Conservation (phyloP, 129 eudicot species). For the Lonicera japonica region DNA sequence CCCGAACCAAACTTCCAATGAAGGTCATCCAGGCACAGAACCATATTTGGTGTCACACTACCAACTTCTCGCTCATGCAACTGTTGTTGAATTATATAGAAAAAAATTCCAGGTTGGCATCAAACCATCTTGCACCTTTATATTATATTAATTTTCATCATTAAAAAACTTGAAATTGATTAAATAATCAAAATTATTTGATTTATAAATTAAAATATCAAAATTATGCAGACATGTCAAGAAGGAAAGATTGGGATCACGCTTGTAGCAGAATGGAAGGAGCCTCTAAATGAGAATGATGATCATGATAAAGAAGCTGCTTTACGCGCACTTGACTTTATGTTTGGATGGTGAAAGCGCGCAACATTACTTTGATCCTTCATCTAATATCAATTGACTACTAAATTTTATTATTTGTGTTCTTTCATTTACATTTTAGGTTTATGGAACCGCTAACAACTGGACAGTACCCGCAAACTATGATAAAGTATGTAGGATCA, state of each 20-base stretch:
- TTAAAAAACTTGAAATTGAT: too few species aligned
- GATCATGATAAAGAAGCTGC: slow-evolving; percentile 10
- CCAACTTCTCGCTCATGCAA: too few species aligned
- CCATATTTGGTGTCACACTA: slow-evolving; percentile 26
- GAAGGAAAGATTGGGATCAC: slow-evolving; percentile 28
- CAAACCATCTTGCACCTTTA: too few species aligned
- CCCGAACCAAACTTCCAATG: not conserved
- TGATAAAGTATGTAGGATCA: slow-evolving; percentile 3
- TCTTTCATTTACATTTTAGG: slow-evolving; percentile 12
- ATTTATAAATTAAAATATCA: not conserved
- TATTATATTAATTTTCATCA: too few species aligned
- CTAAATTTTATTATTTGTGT: not conserved
- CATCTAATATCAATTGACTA: not conserved
- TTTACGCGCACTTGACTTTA: slow-evolving; percentile 25
- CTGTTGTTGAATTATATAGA: too few species aligned
- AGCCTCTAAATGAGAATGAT: slow-evolving; percentile 1
- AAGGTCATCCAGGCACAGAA: slow-evolving; percentile 23
- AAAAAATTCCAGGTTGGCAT: too few species aligned
- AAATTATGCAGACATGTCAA: slow-evolving; percentile 17
- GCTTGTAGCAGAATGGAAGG: not conserved
- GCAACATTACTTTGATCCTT: not conserved
- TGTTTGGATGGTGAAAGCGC: slow-evolving; percentile 31
- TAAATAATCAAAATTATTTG: too few species aligned
- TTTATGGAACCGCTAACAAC: slow-evolving; percentile 28
- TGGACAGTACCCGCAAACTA: slow-evolving; percentile 27